Percentiles rank a stretch among this genome's conserved stretches.
These are phyloP conservation scores for Arabidopsis suecica DNA, from an alignment of 345 rosid species.

Conservation along the genomic window DNA sequence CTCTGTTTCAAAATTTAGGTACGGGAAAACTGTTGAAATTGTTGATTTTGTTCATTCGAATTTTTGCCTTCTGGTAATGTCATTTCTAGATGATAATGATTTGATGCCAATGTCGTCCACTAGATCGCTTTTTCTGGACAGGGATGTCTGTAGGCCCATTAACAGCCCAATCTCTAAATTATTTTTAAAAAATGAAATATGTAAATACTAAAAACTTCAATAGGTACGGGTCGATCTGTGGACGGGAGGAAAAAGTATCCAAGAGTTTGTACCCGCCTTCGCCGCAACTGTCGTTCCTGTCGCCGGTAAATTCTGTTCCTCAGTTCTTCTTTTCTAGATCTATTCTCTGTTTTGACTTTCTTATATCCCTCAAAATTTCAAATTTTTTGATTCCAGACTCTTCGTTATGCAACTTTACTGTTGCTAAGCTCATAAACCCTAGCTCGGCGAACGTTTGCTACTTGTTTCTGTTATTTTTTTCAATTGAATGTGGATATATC, in stretches of 20 bases:
- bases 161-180: conserved; percentile 28
- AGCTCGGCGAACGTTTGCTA: not conserved
- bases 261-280: conserved; percentile 23
- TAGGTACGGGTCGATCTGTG: conserved; percentile 8
- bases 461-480: not conserved
- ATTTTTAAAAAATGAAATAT: not conserved
- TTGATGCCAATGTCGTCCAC: too few species aligned
- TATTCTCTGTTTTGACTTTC: not conserved
- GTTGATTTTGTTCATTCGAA: too few species aligned
- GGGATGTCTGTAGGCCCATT: not conserved
- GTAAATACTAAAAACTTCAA: not conserved
- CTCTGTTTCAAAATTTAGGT: too few species aligned
- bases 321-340: not conserved
- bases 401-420: not conserved
- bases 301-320: conserved; percentile 39
- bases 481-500: not conserved
- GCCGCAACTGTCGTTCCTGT: not conserved
- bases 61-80: too few species aligned
- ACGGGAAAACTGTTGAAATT: too few species aligned
- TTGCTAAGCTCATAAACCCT: conserved; percentile 23
- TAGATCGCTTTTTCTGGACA: too few species aligned
- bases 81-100: too few species aligned
- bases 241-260: conserved; percentile 8
- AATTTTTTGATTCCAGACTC: not conserved
- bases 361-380: not conserved